Evolutionary conservation across 2,329 filamentous ascomycete genomes (phyloP), one percentile per base, ranked within the genome.

Genomic region (Monilinia fructigena): DNA sequence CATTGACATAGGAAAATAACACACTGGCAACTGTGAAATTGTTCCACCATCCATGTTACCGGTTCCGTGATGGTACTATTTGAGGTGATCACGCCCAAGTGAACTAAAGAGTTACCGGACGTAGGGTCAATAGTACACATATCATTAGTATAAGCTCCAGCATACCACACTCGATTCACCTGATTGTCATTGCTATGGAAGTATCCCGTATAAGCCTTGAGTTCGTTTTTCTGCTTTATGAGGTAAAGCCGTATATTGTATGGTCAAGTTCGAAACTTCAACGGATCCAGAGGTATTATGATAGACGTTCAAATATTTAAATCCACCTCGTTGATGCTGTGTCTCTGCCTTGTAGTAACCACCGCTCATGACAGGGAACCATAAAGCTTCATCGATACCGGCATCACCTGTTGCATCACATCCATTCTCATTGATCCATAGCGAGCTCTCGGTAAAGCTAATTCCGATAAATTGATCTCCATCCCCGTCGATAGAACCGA

Each of bases 131-230:
- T 45, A 31, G 58, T 55, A 63, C 66, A 67, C n/a, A 65, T 66
- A 47, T 71, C 67, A 55, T 80, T 72, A 10, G 79, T 81, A 65
- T 81, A 81, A 6, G 80, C 65, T 23, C 78, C 56, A 83, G 76
- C 76, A 71, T 84, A 84, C 82, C 82, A 84, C 61, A 84, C 80
- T 3, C 79, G 78, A 72, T 86, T 86, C 60, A 87, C 76, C 31
- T 82, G 72, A 11, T 81, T 78, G 67, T 81, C 80, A 52, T 76
- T 79, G 65, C 76, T 80, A 68, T 83, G 77, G 68, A 85, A 85
- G 69, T 84, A 85, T n/a, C 83, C 83, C 55, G 81, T 78, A 68
- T 85, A 85, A 20, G 61, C 28, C 1, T 76, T 77, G 6, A 79
- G 69, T 47, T 82, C 69, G 14, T 61, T 35, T 35, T 50, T 59